Evolutionary conservation across 2,329 filamentous ascomycete species (phyloP), one percentile per base, ranked within the genome.

Genomic region (Chaetomiaceae sp.): DNA sequence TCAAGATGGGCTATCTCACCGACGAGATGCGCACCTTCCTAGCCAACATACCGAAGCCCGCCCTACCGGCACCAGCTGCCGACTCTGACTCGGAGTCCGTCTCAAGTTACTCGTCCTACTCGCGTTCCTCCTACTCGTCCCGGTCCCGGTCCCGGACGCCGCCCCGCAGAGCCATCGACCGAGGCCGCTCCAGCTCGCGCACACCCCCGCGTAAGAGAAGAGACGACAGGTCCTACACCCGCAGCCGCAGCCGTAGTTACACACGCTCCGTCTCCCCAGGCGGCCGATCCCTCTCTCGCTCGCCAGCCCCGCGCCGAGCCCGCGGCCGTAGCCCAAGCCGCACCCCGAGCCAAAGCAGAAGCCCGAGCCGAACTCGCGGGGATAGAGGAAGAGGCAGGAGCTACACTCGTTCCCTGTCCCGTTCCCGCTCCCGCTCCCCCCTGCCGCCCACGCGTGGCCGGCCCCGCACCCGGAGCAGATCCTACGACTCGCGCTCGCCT

Each of bases 21-120:
- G 94, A 99, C 67, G 88, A 90, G 61, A 95, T 96, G 90, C 85
- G 94, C 69, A 89, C 95, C 65, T 84, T 86, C 66, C 78, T 99
- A 52, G 87, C 91, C 68, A 96, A 90, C 65, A 82, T 95, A 71
- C 91, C 91, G 11, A 94, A 95, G 67, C 90, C 91, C 2, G 79
- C 87, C 1, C 74, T 88, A 21, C 87, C 88, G 5, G 83, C 89
- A 1, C 74, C 88, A 1, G 76, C 82, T 20, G 74, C 75, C 1
- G 74, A 82, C 44, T 85, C 84, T 0, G 84, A 86, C 56, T 84
- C 84, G 0, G 86, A 88, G 41, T 89, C 85, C 0, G 82, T 84
- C 9, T 90, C 86, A 8, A 90, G 86, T 70, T 92, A 90, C 66
- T 90, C 85, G 0, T 90, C 87, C 18, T 88, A 89, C 65, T 81